Conservation (phyloP, 306 rosid genomes). For the Acacia melanoxylon region DNA sequence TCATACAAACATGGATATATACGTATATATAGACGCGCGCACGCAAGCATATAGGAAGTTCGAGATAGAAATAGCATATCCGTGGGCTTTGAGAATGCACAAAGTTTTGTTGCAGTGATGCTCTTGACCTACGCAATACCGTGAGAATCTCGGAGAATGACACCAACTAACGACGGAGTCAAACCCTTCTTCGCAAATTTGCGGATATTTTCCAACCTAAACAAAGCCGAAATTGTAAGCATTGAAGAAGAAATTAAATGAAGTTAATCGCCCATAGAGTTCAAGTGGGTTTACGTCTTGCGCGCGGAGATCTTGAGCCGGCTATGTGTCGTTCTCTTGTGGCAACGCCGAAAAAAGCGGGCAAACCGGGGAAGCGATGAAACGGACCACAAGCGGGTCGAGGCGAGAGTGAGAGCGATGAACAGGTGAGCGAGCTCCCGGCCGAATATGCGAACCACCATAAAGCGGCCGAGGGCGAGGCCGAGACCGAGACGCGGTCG, state of each 20-base stretch:
- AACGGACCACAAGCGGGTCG: too few relatives aligned
- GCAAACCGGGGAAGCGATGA: too few relatives aligned
- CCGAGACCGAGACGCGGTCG: too few relatives aligned
- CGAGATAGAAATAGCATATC: constrained; percentile 24
- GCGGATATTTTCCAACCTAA: constrained; percentile 84
- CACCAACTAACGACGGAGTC: constrained; percentile 94
- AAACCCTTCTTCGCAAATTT: constrained; percentile 91
- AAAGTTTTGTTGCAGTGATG: constrained; percentile 76
- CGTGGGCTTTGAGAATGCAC: constrained; percentile 89
- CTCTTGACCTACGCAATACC: constrained; percentile 91
- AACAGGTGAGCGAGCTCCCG: too few relatives aligned
- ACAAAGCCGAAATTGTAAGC: background rate
- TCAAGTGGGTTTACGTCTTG: constrained; percentile 57
- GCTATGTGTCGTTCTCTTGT: constrained; percentile 85
- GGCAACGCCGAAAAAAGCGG: constrained; percentile 89
- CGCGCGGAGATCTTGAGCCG: constrained; percentile 81
- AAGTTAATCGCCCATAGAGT: background rate
- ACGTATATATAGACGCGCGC: background rate
- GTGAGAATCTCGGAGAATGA: constrained; percentile 86
- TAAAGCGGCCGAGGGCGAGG: too few relatives aligned
- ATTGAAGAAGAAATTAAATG: background rate
- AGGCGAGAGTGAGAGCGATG: too few relatives aligned
- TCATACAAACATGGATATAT: background rate
- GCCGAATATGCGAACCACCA: too few relatives aligned
- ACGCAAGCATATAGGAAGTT: background rate